Evolutionary conservation across 176 grass and related monocot species (phyloP), one percentile per base, ranked within the genome.

Genomic region (Avena eriantha): DNA sequence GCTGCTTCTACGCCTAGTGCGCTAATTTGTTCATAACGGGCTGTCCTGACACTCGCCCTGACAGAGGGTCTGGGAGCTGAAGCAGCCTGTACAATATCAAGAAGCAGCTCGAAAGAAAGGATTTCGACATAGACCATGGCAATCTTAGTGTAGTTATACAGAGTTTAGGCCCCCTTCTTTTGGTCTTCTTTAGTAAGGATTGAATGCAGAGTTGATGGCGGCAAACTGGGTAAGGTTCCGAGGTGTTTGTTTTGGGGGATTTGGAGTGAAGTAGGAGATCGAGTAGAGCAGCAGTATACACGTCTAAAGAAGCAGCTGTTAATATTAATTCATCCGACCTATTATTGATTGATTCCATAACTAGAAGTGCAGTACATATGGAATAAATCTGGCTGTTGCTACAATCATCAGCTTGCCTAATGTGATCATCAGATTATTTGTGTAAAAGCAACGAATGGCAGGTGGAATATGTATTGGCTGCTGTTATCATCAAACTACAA

Each of bases 91-190:
- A 85, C 26, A 76, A 76, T 43, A 76, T 43, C 8, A 17, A 11
- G 51, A 69, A 50, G 19, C 47, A 75, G 83, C 23, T 22, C 19
- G 10, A n/a, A 72, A 71, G 60, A 63, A 63, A 26, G 17, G 46
- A 29, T 78, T 54, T 85, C 18, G 60, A 10, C 14, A 0, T 53
- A 14, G 15, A 55, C 13, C 47, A 85, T 56, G 16, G 19, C 46
- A 19, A 56, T 78, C 65, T 11, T 77, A 78, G 73, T 39, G 51
- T 77, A 78, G 47, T 67, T 55, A 65, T 36, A 84, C 57, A 24
- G 19, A 76, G 19, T 16, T 82, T 75, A 63, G 57, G 29, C 29
- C 29, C 29, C 29, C 29, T 29, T 29, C 29, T 29, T 29, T 29
- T 29, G 29, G 29, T 29, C 29, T 29, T 29, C 29, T 29, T 29